phyloP scores from a whole-genome alignment of 73 alveolate species.

The Paramecium sonneborni region DNA sequence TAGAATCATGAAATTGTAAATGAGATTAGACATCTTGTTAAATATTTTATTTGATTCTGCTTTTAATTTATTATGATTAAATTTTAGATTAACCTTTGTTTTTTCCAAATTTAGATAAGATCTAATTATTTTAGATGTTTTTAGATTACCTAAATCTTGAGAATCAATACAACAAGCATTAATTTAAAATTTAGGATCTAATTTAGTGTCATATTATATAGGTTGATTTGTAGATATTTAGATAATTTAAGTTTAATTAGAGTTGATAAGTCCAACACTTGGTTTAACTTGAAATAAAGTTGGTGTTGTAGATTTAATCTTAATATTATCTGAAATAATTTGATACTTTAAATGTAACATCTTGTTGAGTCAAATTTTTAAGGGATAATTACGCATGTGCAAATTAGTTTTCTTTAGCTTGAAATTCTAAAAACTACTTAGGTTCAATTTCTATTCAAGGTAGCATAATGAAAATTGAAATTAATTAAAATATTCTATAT shows the following conservation, averaged over 20 bases:
- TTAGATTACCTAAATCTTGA: neutral
- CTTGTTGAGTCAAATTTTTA: neutral
- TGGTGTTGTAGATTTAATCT: slow-evolving; percentile 14
- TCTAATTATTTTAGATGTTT: neutral
- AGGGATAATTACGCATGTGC: neutral
- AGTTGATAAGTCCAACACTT: neutral
- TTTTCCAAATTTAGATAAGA: neutral
- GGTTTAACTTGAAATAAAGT: neutral
- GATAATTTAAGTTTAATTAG: neutral
- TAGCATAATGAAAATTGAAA: neutral
- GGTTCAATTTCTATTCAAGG: neutral
- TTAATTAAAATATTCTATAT: neutral
- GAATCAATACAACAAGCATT: neutral
- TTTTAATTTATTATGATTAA: neutral
- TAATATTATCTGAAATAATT: neutral
- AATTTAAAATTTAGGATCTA: neutral
- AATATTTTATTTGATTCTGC: neutral
- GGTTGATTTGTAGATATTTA: neutral
- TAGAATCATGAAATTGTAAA: neutral
- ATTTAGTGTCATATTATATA: neutral
- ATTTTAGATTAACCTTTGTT: neutral
- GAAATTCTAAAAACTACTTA: neutral
- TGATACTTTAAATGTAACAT: neutral
- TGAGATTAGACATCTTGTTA: neutral
- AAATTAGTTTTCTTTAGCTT: neutral